Percentiles rank a stretch among this genome's conserved stretches.
Conservation (phyloP, 1,139 yeast species). For the Pichia sp. region DNA sequence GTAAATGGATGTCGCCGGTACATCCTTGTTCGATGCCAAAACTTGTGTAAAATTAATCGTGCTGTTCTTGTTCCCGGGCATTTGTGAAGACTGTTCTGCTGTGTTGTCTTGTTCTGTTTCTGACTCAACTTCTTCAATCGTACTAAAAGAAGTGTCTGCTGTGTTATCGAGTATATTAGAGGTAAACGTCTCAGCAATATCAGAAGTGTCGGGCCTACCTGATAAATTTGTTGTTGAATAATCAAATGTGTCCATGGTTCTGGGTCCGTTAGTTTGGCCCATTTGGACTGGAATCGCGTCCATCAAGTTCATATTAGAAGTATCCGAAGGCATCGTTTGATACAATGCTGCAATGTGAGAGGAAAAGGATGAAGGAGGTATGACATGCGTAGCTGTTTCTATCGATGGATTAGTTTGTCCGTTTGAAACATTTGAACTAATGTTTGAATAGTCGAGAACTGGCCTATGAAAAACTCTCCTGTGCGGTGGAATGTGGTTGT, state of each 20-base stretch:
- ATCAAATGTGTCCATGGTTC: not conserved
- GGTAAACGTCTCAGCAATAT: not conserved
- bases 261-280: not conserved
- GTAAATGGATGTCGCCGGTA: not conserved
- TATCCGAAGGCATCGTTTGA: not conserved
- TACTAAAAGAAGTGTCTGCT: slow-evolving; percentile 5
- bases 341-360: not conserved
- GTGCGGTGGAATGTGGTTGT: not conserved
- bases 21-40: not conserved
- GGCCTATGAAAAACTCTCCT: not conserved
- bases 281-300: not conserved
- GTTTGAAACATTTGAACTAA: not conserved
- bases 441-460: not conserved
- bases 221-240: not conserved
- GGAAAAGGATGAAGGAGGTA: not conserved
- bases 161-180: slow-evolving; percentile 4
- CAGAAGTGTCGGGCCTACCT: not conserved
- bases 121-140: slow-evolving; percentile 4
- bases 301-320: not conserved
- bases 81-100: not conserved
- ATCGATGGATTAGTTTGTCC: not conserved
- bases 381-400: not conserved
- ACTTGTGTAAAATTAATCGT: not conserved
- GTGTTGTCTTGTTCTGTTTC: not conserved
- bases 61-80: not conserved